Conservation (phyloP, 306 rosid genomes). For the Luffa acutangula region DNA sequence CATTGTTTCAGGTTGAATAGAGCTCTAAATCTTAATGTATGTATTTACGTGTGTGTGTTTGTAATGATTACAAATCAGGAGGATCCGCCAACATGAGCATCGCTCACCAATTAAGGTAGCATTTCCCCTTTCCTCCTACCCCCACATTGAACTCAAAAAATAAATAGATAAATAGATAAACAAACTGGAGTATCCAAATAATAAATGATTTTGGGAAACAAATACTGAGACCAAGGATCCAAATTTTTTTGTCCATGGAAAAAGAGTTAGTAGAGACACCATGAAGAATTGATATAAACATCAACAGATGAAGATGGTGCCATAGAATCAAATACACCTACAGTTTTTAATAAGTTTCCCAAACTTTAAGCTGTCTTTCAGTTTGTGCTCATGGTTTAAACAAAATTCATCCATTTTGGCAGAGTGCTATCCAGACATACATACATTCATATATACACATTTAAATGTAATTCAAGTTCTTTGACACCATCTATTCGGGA, state of each 20-base stretch:
- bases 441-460: background rate
- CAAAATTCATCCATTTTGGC: background rate
- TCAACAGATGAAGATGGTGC: background rate
- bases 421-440: background rate
- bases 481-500: background rate
- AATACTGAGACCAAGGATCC: background rate
- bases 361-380: background rate
- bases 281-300: background rate
- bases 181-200: background rate
- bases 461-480: background rate
- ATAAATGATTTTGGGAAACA: background rate
- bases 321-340: background rate
- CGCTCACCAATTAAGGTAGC: background rate
- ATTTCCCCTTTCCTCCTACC: background rate
- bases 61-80: background rate
- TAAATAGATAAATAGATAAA: too few relatives aligned
- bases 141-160: too few relatives aligned
- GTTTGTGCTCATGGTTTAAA: background rate
- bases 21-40: slow-evolving; percentile 6
- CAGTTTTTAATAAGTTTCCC: background rate
- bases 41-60: background rate
- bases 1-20: slow-evolving; percentile 5
- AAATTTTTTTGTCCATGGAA: background rate
- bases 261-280: background rate
- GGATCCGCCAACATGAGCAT: background rate